phyloP scores from a whole-genome alignment of 257 asterid species.

The Fraxinus excelsior region DNA sequence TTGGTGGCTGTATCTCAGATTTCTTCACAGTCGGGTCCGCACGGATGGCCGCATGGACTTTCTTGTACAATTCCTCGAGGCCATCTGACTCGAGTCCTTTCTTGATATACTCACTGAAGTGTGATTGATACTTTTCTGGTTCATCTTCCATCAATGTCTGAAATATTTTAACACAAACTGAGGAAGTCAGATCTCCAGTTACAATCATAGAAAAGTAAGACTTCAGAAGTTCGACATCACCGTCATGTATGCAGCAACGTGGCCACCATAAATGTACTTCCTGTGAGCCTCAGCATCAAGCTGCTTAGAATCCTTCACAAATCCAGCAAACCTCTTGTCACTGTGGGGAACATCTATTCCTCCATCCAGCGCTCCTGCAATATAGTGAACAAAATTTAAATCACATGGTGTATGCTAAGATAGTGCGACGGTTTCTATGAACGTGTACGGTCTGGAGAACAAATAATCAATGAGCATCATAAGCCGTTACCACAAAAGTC shows the following conservation, averaged over 20 bases:
- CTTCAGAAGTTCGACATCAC: constrained; percentile 26
- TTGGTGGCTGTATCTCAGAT: constrained; percentile 46
- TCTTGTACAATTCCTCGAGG: constrained; percentile 72
- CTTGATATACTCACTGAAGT: constrained; percentile 58
- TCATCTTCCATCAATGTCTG: constrained; percentile 73
- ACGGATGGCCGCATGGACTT: constrained; percentile 71
- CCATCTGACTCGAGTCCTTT: constrained; percentile 61
- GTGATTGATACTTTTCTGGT: constrained; percentile 74
- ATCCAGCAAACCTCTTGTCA: constrained; percentile 87
- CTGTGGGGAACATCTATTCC: constrained; percentile 87
- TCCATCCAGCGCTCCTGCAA: constrained; percentile 73
- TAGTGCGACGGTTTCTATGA: background rate
- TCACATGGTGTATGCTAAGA: background rate
- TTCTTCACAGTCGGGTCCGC: constrained; percentile 51
- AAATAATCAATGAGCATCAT: background rate
- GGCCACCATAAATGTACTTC: constrained; percentile 60
- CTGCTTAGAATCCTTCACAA: constrained; percentile 59
- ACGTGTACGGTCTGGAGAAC: background rate
- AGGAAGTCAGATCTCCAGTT: background rate
- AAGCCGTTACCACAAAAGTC: background rate
- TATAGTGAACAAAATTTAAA: background rate
- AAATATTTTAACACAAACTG: background rate
- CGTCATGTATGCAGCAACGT: constrained; percentile 56
- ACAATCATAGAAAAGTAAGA: background rate
- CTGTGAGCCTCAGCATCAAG: constrained; percentile 60